Evolutionary conservation across 805 yeast species (phyloP).

Genomic region (Lipomyces lipofer): DNA sequence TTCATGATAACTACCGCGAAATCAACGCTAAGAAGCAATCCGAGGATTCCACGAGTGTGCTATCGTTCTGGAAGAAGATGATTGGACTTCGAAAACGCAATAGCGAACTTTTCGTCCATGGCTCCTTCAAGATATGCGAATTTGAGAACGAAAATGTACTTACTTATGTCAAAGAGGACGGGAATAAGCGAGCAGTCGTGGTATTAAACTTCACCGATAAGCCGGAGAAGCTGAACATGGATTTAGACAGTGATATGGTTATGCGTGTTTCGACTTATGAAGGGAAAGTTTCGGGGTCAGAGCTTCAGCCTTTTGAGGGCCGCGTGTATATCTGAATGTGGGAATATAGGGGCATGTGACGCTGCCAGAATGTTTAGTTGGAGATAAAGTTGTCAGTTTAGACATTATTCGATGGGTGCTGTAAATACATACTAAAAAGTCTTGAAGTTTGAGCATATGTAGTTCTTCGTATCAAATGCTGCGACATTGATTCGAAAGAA

Average conservation of each 20-base stretch:
- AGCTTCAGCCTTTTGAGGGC: too few relatives aligned
- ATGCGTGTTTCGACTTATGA: slow-evolving; percentile 11
- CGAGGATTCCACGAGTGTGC: slow-evolving; percentile 49
- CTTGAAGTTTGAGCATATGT: too few relatives aligned
- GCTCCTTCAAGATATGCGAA: slow-evolving; percentile 44
- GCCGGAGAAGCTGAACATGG: slow-evolving; percentile 2
- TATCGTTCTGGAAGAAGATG: slow-evolving; percentile 49
- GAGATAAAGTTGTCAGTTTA: too few relatives aligned
- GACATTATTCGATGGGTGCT: too few relatives aligned
- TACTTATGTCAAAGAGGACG: background rate
- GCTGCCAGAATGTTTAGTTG: too few relatives aligned
- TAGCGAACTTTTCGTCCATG: slow-evolving; percentile 45
- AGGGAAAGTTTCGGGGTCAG: too few relatives aligned
- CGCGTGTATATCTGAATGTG: too few relatives aligned
- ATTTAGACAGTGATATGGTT: background rate
- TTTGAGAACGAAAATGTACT: background rate
- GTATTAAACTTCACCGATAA: slow-evolving; percentile 2
- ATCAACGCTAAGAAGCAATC: slow-evolving; percentile 52
- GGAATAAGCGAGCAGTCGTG: slow-evolving; percentile 5
- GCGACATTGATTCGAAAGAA: too few relatives aligned
- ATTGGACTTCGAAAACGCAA: slow-evolving; percentile 47
- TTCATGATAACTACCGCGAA: slow-evolving; percentile 50
- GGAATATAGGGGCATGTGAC: too few relatives aligned
- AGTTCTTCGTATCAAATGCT: too few relatives aligned
- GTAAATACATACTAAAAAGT: too few relatives aligned